Conservation (phyloP, 257 asterid genomes). For the Nicotiana obtusifolia region DNA sequence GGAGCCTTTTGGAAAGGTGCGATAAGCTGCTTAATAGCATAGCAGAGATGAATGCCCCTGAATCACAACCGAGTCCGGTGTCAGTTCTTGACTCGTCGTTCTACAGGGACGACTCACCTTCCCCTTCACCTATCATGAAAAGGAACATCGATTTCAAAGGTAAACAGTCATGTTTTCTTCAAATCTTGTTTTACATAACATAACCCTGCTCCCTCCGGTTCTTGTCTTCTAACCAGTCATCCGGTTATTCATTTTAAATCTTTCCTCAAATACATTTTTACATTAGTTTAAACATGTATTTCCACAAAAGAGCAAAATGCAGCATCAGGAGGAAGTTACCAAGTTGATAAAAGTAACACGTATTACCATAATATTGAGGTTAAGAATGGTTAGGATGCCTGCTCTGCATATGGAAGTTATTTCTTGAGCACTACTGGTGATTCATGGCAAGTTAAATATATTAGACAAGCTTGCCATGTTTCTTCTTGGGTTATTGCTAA, state of each 20-base stretch:
- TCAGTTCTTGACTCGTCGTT: constrained; percentile 92
- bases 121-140: constrained; percentile 73
- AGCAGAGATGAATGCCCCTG: constrained; percentile 68
- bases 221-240: background rate
- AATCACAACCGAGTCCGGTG: constrained; percentile 87
- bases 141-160: constrained; percentile 81
- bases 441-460: constrained; percentile 8
- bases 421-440: background rate
- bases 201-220: background rate
- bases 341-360: no score
- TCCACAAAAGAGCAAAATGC: no score
- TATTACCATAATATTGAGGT: background rate
- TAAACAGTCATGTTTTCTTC: constrained; percentile 11
- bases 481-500: constrained; percentile 2
- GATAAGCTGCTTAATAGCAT: constrained; percentile 88
- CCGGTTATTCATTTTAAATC: background rate
- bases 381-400: background rate
- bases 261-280: background rate
- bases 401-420: background rate
- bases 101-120: constrained; percentile 72
- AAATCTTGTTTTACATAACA: background rate
- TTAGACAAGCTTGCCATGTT: background rate
- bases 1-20: constrained; percentile 71
- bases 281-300: no score
- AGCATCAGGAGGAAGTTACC: no score